Conservation (phyloP, 805 yeast genomes). For the Candida namnaoensis region DNA sequence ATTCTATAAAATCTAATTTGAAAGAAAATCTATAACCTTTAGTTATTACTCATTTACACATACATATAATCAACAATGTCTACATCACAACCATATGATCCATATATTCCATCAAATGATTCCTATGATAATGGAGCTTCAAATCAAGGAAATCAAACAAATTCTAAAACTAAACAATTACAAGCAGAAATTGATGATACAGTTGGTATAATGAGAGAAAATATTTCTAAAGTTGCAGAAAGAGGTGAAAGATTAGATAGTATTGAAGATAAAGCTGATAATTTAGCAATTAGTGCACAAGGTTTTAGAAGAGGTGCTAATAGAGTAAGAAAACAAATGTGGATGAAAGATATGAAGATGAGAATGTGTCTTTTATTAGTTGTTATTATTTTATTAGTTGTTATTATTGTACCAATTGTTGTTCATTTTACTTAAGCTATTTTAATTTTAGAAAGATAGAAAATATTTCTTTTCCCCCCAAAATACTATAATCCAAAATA, state of each 20-base stretch:
- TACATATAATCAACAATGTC: slow-evolving; percentile 37
- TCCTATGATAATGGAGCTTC: slow-evolving; percentile 4
- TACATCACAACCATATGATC: slow-evolving; percentile 78
- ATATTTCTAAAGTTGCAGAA: slow-evolving; percentile 91
- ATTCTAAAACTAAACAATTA: slow-evolving; percentile 49
- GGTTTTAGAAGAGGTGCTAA: slow-evolving; percentile 96
- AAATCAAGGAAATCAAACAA: slow-evolving; percentile 14
- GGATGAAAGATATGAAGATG: slow-evolving; percentile 98
- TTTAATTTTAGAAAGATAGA: too few species aligned
- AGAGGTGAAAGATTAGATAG: slow-evolving; percentile 90
- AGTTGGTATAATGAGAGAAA: slow-evolving; percentile 95
- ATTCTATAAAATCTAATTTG: too few species aligned
- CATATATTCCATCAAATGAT: slow-evolving; percentile 66
- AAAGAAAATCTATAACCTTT: too few species aligned
- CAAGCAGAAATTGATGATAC: slow-evolving; percentile 93
- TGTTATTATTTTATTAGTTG: slow-evolving; percentile 73
- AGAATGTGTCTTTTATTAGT: slow-evolving; percentile 80
- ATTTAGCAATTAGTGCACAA: slow-evolving; percentile 84
- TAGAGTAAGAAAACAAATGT: slow-evolving; percentile 96
- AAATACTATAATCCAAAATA: too few species aligned
- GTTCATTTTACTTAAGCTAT: slow-evolving; percentile 75
- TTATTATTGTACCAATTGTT: slow-evolving; percentile 86
- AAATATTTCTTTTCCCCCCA: too few species aligned
- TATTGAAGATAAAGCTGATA: slow-evolving; percentile 88
- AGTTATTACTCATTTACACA: too few species aligned